Percentiles rank a stretch among this genome's conserved stretches.
Conservation (phyloP, 192 early-diverging fungal species). For the Phycomyces blakesleeanus region DNA sequence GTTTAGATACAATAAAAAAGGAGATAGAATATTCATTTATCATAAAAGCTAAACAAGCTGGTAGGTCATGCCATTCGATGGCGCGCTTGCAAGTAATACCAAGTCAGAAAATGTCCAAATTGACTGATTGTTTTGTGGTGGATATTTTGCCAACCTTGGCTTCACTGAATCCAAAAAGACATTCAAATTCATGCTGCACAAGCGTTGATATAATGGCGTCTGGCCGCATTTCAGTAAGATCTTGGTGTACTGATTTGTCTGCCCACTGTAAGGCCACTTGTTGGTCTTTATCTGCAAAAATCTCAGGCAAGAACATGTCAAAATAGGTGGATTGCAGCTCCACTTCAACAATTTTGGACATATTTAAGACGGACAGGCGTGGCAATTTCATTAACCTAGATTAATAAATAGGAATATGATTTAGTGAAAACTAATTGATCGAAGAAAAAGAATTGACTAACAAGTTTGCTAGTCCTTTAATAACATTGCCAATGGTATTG, state of each 20-base stretch:
- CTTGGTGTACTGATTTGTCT: conserved; percentile 1
- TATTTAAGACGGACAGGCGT: conserved; percentile 6
- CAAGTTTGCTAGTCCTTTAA: conserved; percentile 16
- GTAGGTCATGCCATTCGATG: conserved; percentile 3
- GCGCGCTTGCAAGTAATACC: conserved; percentile 12
- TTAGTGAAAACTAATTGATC: conserved; percentile 7
- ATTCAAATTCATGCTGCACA: conserved; percentile 9
- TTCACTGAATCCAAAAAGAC: conserved; percentile 12
- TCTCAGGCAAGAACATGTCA: conserved; percentile 11
- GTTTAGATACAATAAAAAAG: conserved; percentile 18
- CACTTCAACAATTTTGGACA: conserved; percentile 6
- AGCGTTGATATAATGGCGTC: conserved; percentile 12
- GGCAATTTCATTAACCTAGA: conserved; percentile 17
- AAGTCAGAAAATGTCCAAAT: conserved; percentile 10
- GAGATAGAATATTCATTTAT: conserved; percentile 8
- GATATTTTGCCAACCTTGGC: conserved; percentile 7
- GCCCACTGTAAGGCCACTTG: conserved; percentile 3
- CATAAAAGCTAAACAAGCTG: conserved; percentile 13
- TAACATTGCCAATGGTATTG: neutral
- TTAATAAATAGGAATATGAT: conserved; percentile 9
- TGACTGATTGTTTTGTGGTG: conserved; percentile 13
- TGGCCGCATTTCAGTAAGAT: conserved; percentile 2
- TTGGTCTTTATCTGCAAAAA: conserved; percentile 8
- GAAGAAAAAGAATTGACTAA: conserved; percentile 13
- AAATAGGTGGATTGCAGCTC: conserved; percentile 13